Evolutionary conservation across 345 rosid genomes (phyloP).

Genomic region (Dipteronia dyeriana): DNA sequence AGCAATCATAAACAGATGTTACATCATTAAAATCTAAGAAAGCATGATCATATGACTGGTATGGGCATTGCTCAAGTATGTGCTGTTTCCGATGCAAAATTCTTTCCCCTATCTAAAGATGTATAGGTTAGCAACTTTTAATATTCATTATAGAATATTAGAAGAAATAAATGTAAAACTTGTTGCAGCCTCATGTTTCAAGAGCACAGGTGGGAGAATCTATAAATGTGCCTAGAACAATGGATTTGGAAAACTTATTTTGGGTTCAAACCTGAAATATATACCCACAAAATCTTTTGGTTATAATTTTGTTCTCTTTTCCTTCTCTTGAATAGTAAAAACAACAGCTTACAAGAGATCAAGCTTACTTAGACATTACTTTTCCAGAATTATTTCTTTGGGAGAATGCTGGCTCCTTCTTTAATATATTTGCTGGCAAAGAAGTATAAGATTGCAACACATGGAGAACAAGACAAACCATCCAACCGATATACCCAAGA

Average conservation of each 20-base stretch:
- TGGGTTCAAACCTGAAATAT: conserved; percentile 3
- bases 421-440: conserved; percentile 48
- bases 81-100: not conserved
- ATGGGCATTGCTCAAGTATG: not conserved
- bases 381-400: conserved; percentile 56
- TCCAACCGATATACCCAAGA: conserved; percentile 93
- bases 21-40: not conserved
- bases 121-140: not conserved
- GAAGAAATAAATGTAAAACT: not conserved
- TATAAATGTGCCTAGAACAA: not conserved
- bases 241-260: not conserved
- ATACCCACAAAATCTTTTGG: not conserved
- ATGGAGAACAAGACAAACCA: conserved; percentile 78
- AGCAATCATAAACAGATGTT: not conserved
- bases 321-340: not conserved
- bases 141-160: not conserved
- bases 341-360: conserved; percentile 27
- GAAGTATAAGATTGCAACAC: conserved; percentile 86
- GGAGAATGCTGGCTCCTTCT: conserved; percentile 46
- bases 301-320: not conserved
- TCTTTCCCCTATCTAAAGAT: not conserved
- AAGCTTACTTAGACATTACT: conserved; percentile 63
- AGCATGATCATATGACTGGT: not conserved
- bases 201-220: not conserved
- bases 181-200: not conserved